A percentile compares a stretch with the other conserved stretches of the same genome.
These are phyloP conservation scores for Cryptomeria japonica DNA, from an alignment of 75 land plant species.

Conservation along the genomic window DNA sequence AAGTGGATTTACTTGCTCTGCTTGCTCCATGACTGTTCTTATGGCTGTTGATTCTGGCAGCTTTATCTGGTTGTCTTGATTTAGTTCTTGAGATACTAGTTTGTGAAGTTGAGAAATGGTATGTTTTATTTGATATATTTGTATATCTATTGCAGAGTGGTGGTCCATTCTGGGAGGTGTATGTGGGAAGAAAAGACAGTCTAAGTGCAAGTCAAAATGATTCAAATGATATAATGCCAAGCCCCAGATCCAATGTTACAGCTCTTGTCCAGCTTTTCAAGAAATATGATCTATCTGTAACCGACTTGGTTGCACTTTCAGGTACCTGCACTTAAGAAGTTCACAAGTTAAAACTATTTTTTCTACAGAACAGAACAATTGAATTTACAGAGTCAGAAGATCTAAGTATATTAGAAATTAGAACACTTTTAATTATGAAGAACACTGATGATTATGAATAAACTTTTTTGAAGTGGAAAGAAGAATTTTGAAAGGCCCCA, in stretches of 20 bases:
- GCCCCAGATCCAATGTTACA: constrained; percentile 62
- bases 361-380: neutral
- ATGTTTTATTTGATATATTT: neutral
- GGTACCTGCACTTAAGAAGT: constrained; percentile 14
- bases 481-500: no score
- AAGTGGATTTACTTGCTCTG: neutral
- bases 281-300: constrained; percentile 44
- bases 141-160: constrained; percentile 39
- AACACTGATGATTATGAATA: neutral
- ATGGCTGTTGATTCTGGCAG: neutral
- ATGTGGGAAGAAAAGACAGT: constrained; percentile 70
- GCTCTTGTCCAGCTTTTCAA: constrained; percentile 47
- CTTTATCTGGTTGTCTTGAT: neutral
- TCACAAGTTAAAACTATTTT: neutral
- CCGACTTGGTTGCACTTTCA: constrained; percentile 69
- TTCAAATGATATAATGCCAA: constrained; percentile 64
- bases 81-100: neutral
- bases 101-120: neutral
- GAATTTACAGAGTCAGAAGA: neutral
- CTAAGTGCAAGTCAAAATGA: constrained; percentile 60
- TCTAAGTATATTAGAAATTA: neutral
- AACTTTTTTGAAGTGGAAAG: no score
- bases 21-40: neutral
- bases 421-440: neutral
- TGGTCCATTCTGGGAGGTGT: constrained; percentile 74